These are phyloP conservation scores for Nakazawaea wickerhamii DNA, from an alignment of 805 yeast genomes.

Conservation along the genomic window DNA sequence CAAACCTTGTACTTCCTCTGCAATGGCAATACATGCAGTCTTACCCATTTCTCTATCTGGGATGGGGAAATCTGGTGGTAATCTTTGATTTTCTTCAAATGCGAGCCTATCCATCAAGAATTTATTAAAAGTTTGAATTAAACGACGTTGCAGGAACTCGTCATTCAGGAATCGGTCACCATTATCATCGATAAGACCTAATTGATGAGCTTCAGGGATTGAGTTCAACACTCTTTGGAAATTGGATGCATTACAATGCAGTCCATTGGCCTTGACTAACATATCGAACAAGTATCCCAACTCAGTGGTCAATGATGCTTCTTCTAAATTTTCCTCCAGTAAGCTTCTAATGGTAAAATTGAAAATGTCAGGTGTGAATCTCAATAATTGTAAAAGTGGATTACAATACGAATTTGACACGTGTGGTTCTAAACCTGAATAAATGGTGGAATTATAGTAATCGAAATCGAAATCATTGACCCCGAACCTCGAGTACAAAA, in stretches of 20 bases:
- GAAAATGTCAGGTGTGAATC: conserved; percentile 71
- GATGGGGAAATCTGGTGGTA: conserved; percentile 7
- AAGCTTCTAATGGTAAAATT: conserved; percentile 55
- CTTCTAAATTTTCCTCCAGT: conserved; percentile 44
- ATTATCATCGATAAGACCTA: conserved; percentile 50
- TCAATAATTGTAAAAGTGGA: conserved; percentile 70
- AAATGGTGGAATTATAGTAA: conserved; percentile 68
- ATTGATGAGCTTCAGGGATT: conserved; percentile 42
- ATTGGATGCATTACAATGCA: conserved; percentile 77
- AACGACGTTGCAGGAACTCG: conserved; percentile 36
- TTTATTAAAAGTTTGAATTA: conserved; percentile 50
- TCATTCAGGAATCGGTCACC: conserved; percentile 31
- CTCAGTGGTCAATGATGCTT: conserved; percentile 61
- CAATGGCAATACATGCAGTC: conserved; percentile 38
- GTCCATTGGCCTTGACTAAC: conserved; percentile 77
- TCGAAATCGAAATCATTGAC: conserved; percentile 91
- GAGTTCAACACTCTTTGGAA: conserved; percentile 52
- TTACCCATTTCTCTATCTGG: conserved; percentile 18
- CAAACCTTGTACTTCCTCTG: conserved; percentile 34
- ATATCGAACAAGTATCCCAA: conserved; percentile 88
- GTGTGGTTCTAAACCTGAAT: conserved; percentile 87
- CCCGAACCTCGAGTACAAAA: conserved; percentile 84
- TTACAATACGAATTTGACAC: conserved; percentile 75
- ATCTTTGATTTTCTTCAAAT: conserved; percentile 40
- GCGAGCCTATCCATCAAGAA: conserved; percentile 51